Base-by-base conservation (phyloP, 108 stramenopile genomes). In the Conticribra guillardii region DNA sequence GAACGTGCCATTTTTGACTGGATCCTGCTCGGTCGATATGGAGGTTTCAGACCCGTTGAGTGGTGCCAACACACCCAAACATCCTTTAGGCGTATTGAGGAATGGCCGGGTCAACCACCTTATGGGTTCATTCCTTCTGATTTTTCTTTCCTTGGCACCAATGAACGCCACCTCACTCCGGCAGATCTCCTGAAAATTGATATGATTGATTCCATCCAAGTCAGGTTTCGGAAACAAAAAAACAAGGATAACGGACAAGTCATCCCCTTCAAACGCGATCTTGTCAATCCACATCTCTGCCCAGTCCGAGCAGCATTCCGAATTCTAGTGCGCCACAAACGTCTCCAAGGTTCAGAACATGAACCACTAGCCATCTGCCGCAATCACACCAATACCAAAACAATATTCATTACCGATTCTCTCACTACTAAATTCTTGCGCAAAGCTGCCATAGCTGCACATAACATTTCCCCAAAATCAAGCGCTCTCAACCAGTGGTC, bases 1-100 rank as follows among this genome's bases (percentile, higher is more conserved):
- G 26, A 56, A 14, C 2, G 2, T 2, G 66, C 66, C 2, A 33
- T 67, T 28, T 55, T 33, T 46, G 66, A 67, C 2, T 67, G 54
- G 54, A 28, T 67, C 0, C 16, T 56, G 14, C 54, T 67, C 0
- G 66, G 66, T 23, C 2, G 66, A 1, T 56, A 56, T 19, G 30
- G 22, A 0, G 44, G 66, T 5, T 67, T 67, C 32, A 21, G 41
- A 0, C 2, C 18, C 28, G 0, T 9, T 3, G 66, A 67, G 44
- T 67, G 66, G 66, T 55, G 54, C 54, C 66, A 67, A 7, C n/a
- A n/a, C n/a, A n/a, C n/a, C n/a, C n/a, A n/a, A n/a, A n/a, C n/a
- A n/a, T n/a, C n/a, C n/a, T n/a, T n/a, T n/a, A n/a, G n/a, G n/a
- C n/a, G n/a, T n/a, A n/a, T n/a, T n/a, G n/a, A n/a, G n/a, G n/a